A percentile compares a stretch with the other conserved stretches of the same genome.
These are phyloP conservation scores for Scedosporium aurantiacum DNA, from an alignment of 2,329 filamentous ascomycete genomes.

Conservation along the genomic window DNA sequence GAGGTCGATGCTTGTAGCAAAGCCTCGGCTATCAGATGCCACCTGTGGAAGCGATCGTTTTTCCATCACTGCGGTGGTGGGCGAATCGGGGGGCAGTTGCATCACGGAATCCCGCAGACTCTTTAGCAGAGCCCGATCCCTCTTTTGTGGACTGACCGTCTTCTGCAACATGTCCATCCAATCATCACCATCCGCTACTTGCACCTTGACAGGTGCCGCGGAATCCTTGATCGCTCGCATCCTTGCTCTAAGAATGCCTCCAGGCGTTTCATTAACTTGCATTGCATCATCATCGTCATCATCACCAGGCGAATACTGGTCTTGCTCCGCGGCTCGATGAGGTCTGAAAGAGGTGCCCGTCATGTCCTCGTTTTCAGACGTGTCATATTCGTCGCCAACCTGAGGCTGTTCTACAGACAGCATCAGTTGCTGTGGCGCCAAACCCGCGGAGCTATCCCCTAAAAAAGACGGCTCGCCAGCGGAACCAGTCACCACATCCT, in stretches of 20 bases:
- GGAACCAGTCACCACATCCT: constrained; percentile 27
- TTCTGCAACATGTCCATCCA: constrained; percentile 92
- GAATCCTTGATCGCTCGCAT: constrained; percentile 53
- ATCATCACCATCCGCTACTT: constrained; percentile 62
- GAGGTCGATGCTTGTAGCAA: constrained; percentile 83
- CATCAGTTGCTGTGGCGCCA: constrained; percentile 50
- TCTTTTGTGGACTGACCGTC: constrained; percentile 88
- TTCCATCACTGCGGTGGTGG: constrained; percentile 10
- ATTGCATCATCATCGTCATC: constrained; percentile 35
- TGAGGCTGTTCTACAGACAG: constrained; percentile 42
- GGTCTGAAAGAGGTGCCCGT: constrained; percentile 66
- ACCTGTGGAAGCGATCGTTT: not conserved
- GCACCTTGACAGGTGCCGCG: constrained; percentile 45
- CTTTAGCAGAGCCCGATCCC: constrained; percentile 65
- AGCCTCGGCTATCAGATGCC: constrained; percentile 37
- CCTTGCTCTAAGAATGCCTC: constrained; percentile 51
- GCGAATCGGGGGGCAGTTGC: constrained; percentile 1
- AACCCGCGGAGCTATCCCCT: constrained; percentile 82
- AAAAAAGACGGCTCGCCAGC: constrained; percentile 70
- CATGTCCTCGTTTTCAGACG: constrained; percentile 59
- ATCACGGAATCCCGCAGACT: constrained; percentile 43
- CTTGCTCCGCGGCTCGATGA: constrained; percentile 67
- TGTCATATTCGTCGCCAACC: constrained; percentile 67
- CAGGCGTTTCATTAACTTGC: constrained; percentile 41
- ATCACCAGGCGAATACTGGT: constrained; percentile 44